Evolutionary conservation across 1,284 basidiomycete genomes (phyloP).

Genomic region (Xerocomus nothofagi): DNA sequence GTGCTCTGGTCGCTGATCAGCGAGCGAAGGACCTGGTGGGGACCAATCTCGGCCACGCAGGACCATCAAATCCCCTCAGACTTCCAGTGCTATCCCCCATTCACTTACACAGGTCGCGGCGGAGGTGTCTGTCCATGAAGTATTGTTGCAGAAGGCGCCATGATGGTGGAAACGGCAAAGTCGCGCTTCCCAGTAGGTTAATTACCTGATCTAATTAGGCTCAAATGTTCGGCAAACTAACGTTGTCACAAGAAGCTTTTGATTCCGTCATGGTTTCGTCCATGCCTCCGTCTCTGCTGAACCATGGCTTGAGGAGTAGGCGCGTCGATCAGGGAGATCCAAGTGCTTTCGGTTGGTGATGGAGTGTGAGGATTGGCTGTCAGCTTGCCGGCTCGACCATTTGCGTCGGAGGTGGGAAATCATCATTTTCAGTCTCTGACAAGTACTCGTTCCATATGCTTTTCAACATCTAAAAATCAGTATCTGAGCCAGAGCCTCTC

Average conservation of each 20-base stretch:
- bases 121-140: neutral
- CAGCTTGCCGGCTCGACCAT: slow-evolving; percentile 6
- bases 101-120: slow-evolving; percentile 10
- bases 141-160: slow-evolving; percentile 6
- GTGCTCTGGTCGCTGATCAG: neutral
- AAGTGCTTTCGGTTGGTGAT: slow-evolving; percentile 10
- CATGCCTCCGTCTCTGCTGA: slow-evolving; percentile 3
- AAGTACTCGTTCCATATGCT: slow-evolving; percentile 3
- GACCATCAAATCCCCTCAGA: neutral
- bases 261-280: slow-evolving; percentile 7
- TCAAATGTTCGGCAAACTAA: slow-evolving; percentile 21
- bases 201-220: slow-evolving; percentile 25
- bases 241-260: slow-evolving; percentile 10
- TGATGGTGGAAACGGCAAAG: slow-evolving; percentile 15
- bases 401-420: slow-evolving; percentile 30
- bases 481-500: neutral
- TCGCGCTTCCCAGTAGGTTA: slow-evolving; percentile 18
- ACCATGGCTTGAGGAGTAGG: slow-evolving; percentile 1
- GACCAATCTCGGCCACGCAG: neutral
- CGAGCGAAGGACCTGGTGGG: neutral
- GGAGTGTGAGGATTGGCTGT: slow-evolving; percentile 14
- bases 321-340: slow-evolving; percentile 11
- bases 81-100: neutral
- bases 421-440: slow-evolving; percentile 14
- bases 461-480: slow-evolving; percentile 1